These are phyloP conservation scores for Daldinia vernicosa DNA, from an alignment of 495 filamentous ascomycete genomes.

Conservation along the genomic window DNA sequence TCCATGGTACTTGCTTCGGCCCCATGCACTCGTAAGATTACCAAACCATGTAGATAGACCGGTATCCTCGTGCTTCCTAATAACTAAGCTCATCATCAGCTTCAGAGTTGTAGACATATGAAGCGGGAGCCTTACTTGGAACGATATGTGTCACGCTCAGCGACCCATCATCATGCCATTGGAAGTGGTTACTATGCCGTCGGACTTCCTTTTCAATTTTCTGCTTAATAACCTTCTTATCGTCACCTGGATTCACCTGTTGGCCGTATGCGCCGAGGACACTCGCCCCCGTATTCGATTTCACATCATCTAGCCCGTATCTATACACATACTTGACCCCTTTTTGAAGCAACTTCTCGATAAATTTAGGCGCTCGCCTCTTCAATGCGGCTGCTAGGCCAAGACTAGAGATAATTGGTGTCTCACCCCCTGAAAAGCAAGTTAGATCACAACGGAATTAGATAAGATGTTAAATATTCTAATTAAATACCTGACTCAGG, in stretches of 20 bases:
- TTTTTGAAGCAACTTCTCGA: constrained; percentile 33
- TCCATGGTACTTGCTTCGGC: constrained; percentile 35
- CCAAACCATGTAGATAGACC: constrained; percentile 43
- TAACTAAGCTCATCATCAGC: constrained; percentile 24
- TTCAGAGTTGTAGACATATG: background rate
- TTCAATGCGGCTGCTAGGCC: constrained; percentile 31
- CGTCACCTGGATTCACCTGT: background rate
- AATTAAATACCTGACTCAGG: constrained; percentile 29
- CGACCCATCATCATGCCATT: constrained; percentile 42
- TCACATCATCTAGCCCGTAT: constrained; percentile 38
- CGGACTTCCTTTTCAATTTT: background rate
- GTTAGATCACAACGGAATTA: background rate
- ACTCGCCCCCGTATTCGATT: constrained; percentile 28
- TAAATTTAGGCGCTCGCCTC: constrained; percentile 33
- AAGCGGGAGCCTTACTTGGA: constrained; percentile 26
- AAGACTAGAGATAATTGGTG: constrained; percentile 4
- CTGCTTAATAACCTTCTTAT: background rate
- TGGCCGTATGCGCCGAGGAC: background rate
- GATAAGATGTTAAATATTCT: background rate
- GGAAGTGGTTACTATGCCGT: constrained; percentile 19
- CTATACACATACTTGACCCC: constrained; percentile 43
- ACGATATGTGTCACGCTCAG: constrained; percentile 44
- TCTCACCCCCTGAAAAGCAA: background rate
- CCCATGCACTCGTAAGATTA: constrained; percentile 42
- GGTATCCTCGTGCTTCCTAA: constrained; percentile 36